Conservation (phyloP, 768 basidiomycete genomes). For the Cantharellus anzutake region DNA sequence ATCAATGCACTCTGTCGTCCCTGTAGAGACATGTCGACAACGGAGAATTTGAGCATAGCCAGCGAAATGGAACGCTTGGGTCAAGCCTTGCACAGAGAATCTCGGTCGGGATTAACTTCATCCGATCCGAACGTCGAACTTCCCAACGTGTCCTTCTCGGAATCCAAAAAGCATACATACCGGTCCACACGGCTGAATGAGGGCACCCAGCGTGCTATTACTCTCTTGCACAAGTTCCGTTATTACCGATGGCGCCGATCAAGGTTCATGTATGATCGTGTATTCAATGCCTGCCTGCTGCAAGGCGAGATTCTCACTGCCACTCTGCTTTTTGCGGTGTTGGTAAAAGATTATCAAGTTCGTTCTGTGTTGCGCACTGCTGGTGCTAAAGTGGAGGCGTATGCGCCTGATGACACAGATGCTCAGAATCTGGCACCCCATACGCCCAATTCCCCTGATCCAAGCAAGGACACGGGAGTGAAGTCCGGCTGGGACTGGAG, state of each 20-base stretch:
- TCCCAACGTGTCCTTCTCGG: not conserved
- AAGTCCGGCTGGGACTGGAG: no score
- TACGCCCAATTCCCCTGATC: no score
- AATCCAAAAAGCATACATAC: no score
- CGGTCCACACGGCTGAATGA: not conserved
- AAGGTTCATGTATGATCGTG: slow-evolving; percentile 32
- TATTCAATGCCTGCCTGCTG: slow-evolving; percentile 45
- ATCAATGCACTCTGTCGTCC: not conserved
- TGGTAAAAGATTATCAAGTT: slow-evolving; percentile 44
- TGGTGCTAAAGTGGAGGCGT: not conserved
- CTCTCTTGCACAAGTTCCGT: slow-evolving; percentile 1
- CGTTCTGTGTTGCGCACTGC: not conserved
- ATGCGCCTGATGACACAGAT: not conserved
- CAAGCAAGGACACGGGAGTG: no score
- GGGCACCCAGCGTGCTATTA: not conserved
- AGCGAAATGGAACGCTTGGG: not conserved
- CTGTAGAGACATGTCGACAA: not conserved
- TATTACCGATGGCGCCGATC: slow-evolving; percentile 7
- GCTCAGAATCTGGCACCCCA: not conserved
- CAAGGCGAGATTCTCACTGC: slow-evolving; percentile 70
- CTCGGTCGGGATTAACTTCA: not conserved
- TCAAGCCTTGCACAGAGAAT: not conserved
- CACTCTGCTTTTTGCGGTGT: slow-evolving; percentile 43
- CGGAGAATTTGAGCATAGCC: no score
- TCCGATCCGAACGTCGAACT: not conserved